Base-by-base conservation (phyloP, 768 basidiomycete species). In the Mycena maculata region DNA sequence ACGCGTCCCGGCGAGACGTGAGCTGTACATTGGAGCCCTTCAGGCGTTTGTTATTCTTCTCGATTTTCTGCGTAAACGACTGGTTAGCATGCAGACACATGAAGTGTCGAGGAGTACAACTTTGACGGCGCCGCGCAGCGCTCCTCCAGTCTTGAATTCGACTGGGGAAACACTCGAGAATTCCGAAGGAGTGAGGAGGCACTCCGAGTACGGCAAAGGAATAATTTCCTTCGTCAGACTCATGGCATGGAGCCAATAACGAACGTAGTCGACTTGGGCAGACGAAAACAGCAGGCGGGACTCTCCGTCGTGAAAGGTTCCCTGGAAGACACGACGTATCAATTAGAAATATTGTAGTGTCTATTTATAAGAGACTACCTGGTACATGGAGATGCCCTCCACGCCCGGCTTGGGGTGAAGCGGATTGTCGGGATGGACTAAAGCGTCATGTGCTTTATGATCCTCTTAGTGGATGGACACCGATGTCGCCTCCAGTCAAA, bases 241-340 rank as follows among this genome's bases (percentile, higher is more conserved):
- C 85, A 90, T 89, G 1, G 89, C 87, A 73, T 92, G 87, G 56
- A 95, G 84, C 90, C 91, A 96, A 76, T 95, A 94, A 56, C 92
- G 84, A 22, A 92, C 77, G 77, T 94, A 96, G 76, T 96, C 93
- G 69, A 95, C 86, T 78, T 96, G 94, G 8, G 88, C 88, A 18
- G 91, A 92, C 27, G 94, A 92, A 74, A 93, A 93, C 54, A 95
- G 80, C 28, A 95, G 84, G n/a, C 94, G 88, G 8, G 88, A 84
- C 77, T 94, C 91, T 67, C 92, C 92, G 53, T 85, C 90, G 28
- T 82, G 80, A 59, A 93, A 84, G 0, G 89, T 93, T 11, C 89
- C 91, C 91, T 53, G 1, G 18, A 39, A 18, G 39, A 49, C 6
- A 60, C 23, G 20, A 20, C n/a, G n/a, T n/a, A n/a, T n/a, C n/a